Evolutionary conservation across 192 early-diverging fungal genomes (phyloP).

Genomic region (Backusella parvicylindrica): DNA sequence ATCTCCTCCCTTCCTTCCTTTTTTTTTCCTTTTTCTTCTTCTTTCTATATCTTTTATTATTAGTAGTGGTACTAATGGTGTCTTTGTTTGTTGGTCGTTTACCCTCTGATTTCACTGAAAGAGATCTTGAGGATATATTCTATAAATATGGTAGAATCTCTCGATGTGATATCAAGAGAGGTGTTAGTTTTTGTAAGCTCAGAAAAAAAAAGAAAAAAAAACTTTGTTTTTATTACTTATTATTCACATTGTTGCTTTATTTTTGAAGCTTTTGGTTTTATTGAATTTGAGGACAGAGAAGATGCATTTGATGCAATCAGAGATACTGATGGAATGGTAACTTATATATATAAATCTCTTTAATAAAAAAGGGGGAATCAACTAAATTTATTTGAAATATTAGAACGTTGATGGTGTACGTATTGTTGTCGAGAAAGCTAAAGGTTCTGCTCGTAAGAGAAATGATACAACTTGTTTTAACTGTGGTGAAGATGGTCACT

Average conservation of each 20-base stretch:
- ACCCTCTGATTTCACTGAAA: conserved; percentile 7
- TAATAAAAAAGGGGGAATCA: no score
- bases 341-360: no score
- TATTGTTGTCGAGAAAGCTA: conserved; percentile 27
- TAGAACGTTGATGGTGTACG: conserved; percentile 18
- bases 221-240: not conserved
- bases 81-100: conserved; percentile 24
- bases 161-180: conserved; percentile 27
- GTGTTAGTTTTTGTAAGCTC: conserved; percentile 13
- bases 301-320: conserved; percentile 43
- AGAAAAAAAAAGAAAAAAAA: not conserved
- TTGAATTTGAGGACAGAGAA: conserved; percentile 45
- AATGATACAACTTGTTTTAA: conserved; percentile 14
- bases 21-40: not conserved
- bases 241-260: not conserved
- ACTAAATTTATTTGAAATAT: no score
- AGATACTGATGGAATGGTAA: conserved; percentile 26
- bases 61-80: no score
- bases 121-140: conserved; percentile 48
- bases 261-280: conserved; percentile 53
- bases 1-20: not conserved
- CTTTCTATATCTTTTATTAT: no score
- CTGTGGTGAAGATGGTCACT: conserved; percentile 24
- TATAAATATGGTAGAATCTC: conserved; percentile 46
- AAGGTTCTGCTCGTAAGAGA: conserved; percentile 6